phyloP scores from a whole-genome alignment of 352 stramenopile species.

The Phytophthora fragariae region DNA sequence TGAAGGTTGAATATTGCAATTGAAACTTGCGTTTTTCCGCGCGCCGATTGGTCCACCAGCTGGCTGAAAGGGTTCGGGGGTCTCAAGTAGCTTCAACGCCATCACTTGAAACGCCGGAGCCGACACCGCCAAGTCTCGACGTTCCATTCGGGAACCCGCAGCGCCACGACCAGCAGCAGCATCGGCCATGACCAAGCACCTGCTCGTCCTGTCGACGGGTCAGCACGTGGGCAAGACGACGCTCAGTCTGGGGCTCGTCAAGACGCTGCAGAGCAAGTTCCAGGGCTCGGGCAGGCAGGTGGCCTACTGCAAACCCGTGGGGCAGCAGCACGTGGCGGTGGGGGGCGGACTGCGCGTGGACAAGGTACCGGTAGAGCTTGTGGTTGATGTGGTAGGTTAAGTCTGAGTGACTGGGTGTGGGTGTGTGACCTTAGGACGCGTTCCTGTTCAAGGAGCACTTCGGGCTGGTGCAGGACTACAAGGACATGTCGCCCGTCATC shows the following conservation, averaged over 20 bases:
- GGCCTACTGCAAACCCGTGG: slow-evolving; percentile 97
- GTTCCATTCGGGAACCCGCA: slow-evolving; percentile 1
- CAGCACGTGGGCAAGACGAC: slow-evolving; percentile 99
- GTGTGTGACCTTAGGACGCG: slow-evolving; percentile 86
- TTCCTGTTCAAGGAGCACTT: slow-evolving; percentile 98
- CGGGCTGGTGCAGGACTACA: slow-evolving; percentile 95
- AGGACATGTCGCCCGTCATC: slow-evolving; percentile 98
- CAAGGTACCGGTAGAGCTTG: slow-evolving; percentile 48
- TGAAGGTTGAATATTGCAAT: neutral
- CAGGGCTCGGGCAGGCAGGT: slow-evolving; percentile 63
- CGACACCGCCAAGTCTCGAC: neutral
- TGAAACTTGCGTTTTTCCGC: slow-evolving; percentile 5
- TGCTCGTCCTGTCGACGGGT: slow-evolving; percentile 90
- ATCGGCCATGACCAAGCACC: slow-evolving; percentile 67
- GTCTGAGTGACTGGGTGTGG: neutral
- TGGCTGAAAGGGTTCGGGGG: neutral
- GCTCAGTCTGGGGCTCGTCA: slow-evolving; percentile 94
- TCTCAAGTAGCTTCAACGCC: slow-evolving; percentile 12
- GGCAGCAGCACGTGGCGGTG: slow-evolving; percentile 93
- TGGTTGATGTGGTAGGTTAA: neutral
- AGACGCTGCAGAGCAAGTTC: slow-evolving; percentile 94
- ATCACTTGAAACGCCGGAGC: slow-evolving; percentile 27
- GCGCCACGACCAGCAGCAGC: too few species aligned
- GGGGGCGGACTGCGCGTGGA: slow-evolving; percentile 87
- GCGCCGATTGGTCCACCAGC: neutral